Evolutionary conservation across 305 asterid species (phyloP), one percentile per base, ranked within the genome.

Genomic region (Solanum aculeatissimum): DNA sequence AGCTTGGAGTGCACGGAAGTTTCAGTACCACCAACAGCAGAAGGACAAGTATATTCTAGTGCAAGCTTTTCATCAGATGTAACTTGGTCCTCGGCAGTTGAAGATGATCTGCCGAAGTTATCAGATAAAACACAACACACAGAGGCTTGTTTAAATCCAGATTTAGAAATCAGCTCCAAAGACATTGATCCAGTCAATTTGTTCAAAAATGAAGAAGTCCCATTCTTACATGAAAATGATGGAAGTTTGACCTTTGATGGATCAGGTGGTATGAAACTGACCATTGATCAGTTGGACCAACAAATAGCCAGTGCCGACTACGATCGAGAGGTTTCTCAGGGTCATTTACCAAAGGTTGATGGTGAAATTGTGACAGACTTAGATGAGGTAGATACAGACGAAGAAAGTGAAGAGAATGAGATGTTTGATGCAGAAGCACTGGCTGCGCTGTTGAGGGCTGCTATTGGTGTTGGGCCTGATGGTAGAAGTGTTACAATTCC

Each of bases 261-360:
- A 23, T 65, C 87, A 23, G 80, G 80, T 58, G 29, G 19, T 25
- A 53, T 27, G 35, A 66, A 66, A 57, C 82, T 75, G 71, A 82
- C 57, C 83, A 69, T 27, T 19, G 89, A 70, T 85, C 90, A 86
- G 55, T 29, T 51, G 57, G 90, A 88, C 63, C 58, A 29, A 75
- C 82, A 80, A 54, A 55, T 62, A 57, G 83, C 80, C 71, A 70
- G 84, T 72, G 14, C 78, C 72, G 60, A 38, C 63, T 78, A 79
- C 25, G 60, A 21, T 75, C 91, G 80, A 80, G 93, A 83, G 87
- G 80, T 78, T 74, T 87, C 83, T 60, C 85, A 58, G 69, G 86
- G 81, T 87, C 85, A 81, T 87, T 84, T 85, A 47, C 89, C 79
- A 82, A 85, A 87, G 81, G 84, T 86, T 62, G 92, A 89, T 85